Base-by-base conservation (phyloP, 140 eudicot species). In the Artemisia princeps region DNA sequence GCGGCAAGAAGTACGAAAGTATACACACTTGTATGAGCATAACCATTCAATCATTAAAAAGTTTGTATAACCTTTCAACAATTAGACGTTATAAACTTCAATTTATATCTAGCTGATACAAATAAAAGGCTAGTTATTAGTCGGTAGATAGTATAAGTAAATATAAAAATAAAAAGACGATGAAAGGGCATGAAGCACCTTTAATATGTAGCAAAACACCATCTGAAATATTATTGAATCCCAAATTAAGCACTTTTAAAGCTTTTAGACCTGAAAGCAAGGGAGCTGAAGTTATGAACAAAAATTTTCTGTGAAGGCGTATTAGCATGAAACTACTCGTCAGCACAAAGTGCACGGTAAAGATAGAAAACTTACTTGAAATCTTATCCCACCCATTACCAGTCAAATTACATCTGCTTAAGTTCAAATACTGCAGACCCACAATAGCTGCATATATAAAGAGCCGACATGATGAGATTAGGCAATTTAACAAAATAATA, bases 201-300 rank as follows among this genome's bases (percentile, higher is more conserved):
- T 81, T 87, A 44, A 91, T 73, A 77, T 90, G 84, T 62, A 76
- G 67, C 63, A 90, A 74, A 58, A 82, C 81, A 13, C 87, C 94
- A 81, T 84, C 89, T 22, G 97, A 68, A 68, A 90, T 76, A 51
- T 84, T 87, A 71, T 83, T 90, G 77, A 90, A 90, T 56, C 88
- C 97, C 82, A 87, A 73, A 68, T 91, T 91, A 20, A 91, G 76
- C 62, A 91, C 95, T 71, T 91, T 85, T 67, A 91, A 55, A 69
- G 78, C 73, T 68, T 81, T 76, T 40, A 91, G 65, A 49, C 74
- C 95, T 87, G 73, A 48, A 49, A 9, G 42, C 42, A 33, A 33
- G 40, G 42, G 6, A 33, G 42, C 9, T 33, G 42, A 33, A 33
- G 42, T 33, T 33, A 33, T 33, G 42, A 33, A 33, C 9, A 33